Conservation (phyloP, 768 basidiomycete species). For the Mycena maculata region DNA sequence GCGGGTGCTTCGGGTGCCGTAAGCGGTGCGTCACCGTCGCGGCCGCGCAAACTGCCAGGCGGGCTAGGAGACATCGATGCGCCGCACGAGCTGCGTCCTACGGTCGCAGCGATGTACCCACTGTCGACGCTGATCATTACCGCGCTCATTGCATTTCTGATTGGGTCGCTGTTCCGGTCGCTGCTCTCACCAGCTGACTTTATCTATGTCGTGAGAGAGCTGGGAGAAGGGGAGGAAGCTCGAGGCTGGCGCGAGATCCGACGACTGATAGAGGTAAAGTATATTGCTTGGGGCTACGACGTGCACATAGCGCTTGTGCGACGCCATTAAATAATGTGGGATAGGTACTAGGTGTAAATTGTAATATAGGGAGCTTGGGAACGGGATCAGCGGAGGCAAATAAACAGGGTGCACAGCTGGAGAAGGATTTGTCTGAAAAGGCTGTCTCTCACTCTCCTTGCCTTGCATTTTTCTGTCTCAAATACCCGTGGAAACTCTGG, state of each 20-base stretch:
- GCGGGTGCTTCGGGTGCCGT: conserved; percentile 36
- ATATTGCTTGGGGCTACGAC: conserved; percentile 87
- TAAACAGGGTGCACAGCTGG: neutral
- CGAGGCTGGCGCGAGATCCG: conserved; percentile 88
- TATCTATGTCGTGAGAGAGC: conserved; percentile 78
- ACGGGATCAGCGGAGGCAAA: conserved; percentile 7
- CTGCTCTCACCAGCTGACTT: conserved; percentile 93
- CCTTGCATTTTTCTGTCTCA: neutral
- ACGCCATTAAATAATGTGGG: conserved; percentile 63
- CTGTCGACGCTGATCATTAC: conserved; percentile 75
- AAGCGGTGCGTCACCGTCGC: conserved; percentile 32
- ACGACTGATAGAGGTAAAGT: conserved; percentile 84
- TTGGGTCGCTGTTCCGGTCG: conserved; percentile 91
- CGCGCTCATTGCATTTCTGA: conserved; percentile 88
- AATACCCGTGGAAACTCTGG: neutral
- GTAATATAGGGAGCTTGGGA: conserved; percentile 29
- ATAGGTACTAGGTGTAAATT: conserved; percentile 17
- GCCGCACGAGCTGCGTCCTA: conserved; percentile 32
- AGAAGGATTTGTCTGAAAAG: conserved; percentile 14
- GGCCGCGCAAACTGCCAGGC: conserved; percentile 49
- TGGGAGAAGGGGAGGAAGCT: conserved; percentile 63
- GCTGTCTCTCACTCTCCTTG: conserved; percentile 1
- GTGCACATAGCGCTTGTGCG: conserved; percentile 88
- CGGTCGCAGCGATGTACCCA: conserved; percentile 48
- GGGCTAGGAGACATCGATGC: conserved; percentile 47